These are phyloP conservation scores for Penicillium digitatum DNA, from an alignment of 2,329 filamentous ascomycete genomes.

Conservation along the genomic window DNA sequence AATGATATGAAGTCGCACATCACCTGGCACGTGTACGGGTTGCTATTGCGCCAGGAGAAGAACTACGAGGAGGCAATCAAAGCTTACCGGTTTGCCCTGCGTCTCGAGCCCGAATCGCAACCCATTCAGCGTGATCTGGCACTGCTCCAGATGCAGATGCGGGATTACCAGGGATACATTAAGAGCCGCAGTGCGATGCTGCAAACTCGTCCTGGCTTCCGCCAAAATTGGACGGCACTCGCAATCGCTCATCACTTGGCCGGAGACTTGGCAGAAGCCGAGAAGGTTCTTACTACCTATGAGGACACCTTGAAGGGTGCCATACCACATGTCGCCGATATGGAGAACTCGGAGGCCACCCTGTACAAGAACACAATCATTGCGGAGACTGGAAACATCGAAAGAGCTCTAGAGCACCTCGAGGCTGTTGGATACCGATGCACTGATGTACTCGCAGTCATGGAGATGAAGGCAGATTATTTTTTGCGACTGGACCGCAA, in stretches of 20 bases:
- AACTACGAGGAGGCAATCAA: conserved; percentile 99
- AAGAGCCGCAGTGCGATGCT: conserved; percentile 86
- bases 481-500: conserved; percentile 71
- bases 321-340: conserved; percentile 69
- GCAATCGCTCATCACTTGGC: conserved; percentile 87
- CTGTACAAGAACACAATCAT: conserved; percentile 96
- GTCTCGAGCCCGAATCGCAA: conserved; percentile 85
- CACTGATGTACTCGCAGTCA: conserved; percentile 75
- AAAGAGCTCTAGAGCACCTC: conserved; percentile 81
- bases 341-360: conserved; percentile 89
- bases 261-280: conserved; percentile 80
- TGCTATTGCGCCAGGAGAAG: conserved; percentile 89
- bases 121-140: conserved; percentile 95
- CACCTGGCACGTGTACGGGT: conserved; percentile 97
- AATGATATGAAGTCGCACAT: conserved; percentile 99
- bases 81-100: conserved; percentile 93
- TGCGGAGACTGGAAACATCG: conserved; percentile 77
- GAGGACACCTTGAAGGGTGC: conserved; percentile 86
- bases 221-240: conserved; percentile 97
- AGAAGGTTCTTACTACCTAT: conserved; percentile 85
- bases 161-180: conserved; percentile 90
- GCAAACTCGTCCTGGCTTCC: conserved; percentile 71
- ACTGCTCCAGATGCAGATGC: conserved; percentile 90
- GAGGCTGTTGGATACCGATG: conserved; percentile 71
- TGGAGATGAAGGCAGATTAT: conserved; percentile 84